A percentile compares a stretch with the other conserved stretches of the same genome.
phyloP scores from a whole-genome alignment of 805 yeast genomes.

The Candida boleticola region DNA sequence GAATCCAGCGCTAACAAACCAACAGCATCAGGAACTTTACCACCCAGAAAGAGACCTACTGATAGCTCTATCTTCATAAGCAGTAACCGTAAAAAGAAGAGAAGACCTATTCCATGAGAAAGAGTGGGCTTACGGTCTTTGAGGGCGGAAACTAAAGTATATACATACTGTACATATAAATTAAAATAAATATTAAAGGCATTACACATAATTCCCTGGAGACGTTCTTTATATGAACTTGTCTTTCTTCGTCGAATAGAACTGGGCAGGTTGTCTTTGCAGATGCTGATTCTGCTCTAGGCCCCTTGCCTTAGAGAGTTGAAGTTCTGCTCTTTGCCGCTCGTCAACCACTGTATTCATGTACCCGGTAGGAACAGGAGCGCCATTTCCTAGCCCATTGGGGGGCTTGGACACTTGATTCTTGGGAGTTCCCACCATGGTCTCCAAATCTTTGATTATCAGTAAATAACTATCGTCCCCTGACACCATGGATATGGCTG shows the following conservation, averaged over 20 bases:
- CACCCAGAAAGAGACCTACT: conserved; percentile 2
- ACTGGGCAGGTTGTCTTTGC: neutral
- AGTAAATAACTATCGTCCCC: conserved; percentile 1
- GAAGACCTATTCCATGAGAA: neutral
- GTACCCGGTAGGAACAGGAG: conserved; percentile 4
- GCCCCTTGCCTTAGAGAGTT: neutral
- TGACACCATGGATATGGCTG: conserved; percentile 12
- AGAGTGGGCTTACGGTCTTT: too few relatives aligned
- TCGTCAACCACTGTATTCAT: neutral
- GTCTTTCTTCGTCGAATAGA: neutral
- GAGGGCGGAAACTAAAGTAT: too few relatives aligned
- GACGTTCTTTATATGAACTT: neutral
- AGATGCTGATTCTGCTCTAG: conserved; percentile 2
- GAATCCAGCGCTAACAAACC: neutral
- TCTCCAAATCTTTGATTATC: conserved; percentile 6
- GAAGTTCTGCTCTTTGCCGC: neutral
- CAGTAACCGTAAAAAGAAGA: conserved; percentile 1
- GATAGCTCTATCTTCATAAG: neutral
- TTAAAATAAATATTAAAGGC: neutral
- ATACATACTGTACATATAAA: neutral
- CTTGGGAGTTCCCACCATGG: conserved; percentile 1
- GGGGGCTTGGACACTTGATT: too few relatives aligned
- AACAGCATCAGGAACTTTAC: conserved; percentile 3
- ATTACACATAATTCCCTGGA: neutral
- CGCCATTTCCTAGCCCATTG: too few relatives aligned